phyloP scores from a whole-genome alignment of 805 yeast genomes.

The Myxozyma udenii region DNA sequence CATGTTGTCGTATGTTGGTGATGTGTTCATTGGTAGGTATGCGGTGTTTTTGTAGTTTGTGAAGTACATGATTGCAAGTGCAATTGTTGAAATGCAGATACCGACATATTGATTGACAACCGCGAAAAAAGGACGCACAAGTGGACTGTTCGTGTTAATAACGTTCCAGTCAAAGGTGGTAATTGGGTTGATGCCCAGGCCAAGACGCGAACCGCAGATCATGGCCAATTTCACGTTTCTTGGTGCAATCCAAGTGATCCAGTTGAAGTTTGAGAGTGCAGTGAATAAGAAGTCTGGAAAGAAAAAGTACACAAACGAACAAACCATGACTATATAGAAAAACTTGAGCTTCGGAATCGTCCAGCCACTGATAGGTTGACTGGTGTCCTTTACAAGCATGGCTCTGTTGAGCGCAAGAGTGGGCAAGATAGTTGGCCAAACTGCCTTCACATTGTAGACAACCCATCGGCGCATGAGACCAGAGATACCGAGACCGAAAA shows the following conservation, averaged over 20 bases:
- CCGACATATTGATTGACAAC: constrained; percentile 43
- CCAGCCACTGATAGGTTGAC: constrained; percentile 55
- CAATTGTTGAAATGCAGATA: constrained; percentile 48
- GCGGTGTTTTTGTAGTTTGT: constrained; percentile 48
- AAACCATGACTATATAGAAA: constrained; percentile 44
- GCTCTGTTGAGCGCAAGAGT: constrained; percentile 11
- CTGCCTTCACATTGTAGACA: constrained; percentile 59
- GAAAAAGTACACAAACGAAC: constrained; percentile 52
- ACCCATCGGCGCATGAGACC: constrained; percentile 39
- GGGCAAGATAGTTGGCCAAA: constrained; percentile 59
- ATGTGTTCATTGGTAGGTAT: constrained; percentile 47
- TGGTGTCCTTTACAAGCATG: constrained; percentile 18
- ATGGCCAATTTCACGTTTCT: constrained; percentile 57
- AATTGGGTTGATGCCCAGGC: constrained; percentile 64
- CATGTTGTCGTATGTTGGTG: constrained; percentile 39
- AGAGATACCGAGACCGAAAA: constrained; percentile 59
- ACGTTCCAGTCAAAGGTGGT: constrained; percentile 63
- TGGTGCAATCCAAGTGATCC: constrained; percentile 63
- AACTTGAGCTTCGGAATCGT: constrained; percentile 49
- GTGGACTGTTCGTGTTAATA: constrained; percentile 42
- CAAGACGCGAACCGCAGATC: constrained; percentile 59
- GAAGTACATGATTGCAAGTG: constrained; percentile 52
- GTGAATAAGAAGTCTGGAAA: constrained; percentile 59
- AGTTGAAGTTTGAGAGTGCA: constrained; percentile 55
- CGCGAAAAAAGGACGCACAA: constrained; percentile 42